These are phyloP conservation scores for Silene coronaria DNA, from an alignment of 179 eudicot genomes.

Conservation along the genomic window DNA sequence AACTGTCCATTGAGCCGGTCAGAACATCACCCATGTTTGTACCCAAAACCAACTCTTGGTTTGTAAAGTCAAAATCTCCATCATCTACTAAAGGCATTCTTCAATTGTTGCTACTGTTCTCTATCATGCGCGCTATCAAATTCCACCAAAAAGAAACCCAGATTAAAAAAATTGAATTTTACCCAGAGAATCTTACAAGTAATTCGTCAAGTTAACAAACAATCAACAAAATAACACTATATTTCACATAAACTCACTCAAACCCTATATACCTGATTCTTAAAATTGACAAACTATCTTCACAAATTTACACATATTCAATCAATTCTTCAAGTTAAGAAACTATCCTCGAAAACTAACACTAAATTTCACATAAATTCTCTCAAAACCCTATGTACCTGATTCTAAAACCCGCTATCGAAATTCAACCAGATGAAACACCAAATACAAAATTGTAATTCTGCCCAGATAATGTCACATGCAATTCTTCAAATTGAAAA, in stretches of 20 bases:
- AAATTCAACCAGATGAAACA: not conserved
- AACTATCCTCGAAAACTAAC: slow-evolving; percentile 1
- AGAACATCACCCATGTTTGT: slow-evolving; percentile 57
- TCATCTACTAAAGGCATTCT: slow-evolving; percentile 49
- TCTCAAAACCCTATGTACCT: not conserved
- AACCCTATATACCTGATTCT: not conserved
- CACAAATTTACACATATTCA: too few relatives aligned
- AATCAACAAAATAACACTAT: not conserved
- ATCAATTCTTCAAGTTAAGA: slow-evolving; percentile 3
- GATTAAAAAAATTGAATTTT: not conserved
- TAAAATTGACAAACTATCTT: too few relatives aligned
- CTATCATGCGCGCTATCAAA: slow-evolving; percentile 17
- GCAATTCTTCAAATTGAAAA: slow-evolving; percentile 4
- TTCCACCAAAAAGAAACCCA: slow-evolving; percentile 15
- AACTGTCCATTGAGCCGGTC: slow-evolving; percentile 71
- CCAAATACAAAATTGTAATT: not conserved
- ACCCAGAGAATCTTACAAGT: not conserved
- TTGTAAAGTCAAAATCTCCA: slow-evolving; percentile 82
- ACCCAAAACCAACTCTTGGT: slow-evolving; percentile 55
- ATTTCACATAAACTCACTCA: slow-evolving; percentile 3
- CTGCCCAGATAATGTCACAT: not conserved
- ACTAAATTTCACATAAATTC: not conserved
- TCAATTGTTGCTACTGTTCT: slow-evolving; percentile 23
- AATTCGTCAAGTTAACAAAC: slow-evolving; percentile 2
- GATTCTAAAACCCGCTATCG: slow-evolving; percentile 10